Evolutionary conservation across 164 flowering plant species (phyloP).

Genomic region (Piper betle): DNA sequence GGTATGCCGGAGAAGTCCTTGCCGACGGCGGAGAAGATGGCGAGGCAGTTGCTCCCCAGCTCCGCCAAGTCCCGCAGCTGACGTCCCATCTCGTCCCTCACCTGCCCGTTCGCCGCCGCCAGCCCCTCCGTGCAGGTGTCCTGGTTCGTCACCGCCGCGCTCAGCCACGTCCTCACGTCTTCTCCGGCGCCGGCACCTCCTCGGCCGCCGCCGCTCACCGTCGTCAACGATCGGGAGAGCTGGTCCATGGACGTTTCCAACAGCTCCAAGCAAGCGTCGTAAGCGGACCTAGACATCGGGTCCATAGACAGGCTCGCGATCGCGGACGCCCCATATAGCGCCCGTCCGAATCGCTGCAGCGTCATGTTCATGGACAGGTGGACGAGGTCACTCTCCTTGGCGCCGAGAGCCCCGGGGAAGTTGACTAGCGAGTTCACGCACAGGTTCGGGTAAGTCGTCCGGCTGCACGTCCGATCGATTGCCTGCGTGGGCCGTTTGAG

Average conservation of each 20-base stretch:
- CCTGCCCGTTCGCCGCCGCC: conserved; percentile 24
- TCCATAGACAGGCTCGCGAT: conserved; percentile 41
- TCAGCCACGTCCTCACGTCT: conserved; percentile 90
- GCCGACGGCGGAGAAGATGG: conserved; percentile 44
- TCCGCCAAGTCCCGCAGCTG: conserved; percentile 34
- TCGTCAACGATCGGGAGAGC: conserved; percentile 37
- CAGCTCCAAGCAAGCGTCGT: conserved; percentile 73
- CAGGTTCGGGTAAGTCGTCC: conserved; percentile 49
- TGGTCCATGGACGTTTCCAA: conserved; percentile 63
- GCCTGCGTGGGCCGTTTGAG: conserved; percentile 46
- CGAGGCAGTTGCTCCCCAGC: conserved; percentile 56
- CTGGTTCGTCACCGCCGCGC: conserved; percentile 83
- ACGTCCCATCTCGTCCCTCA: conserved; percentile 40
- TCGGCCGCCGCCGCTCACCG: conserved; percentile 10
- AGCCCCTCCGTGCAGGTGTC: conserved; percentile 89
- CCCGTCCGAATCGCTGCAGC: conserved; percentile 40
- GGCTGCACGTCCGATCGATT: conserved; percentile 49
- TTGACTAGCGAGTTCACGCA: conserved; percentile 63
- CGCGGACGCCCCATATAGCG: conserved; percentile 39
- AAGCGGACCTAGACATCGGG: conserved; percentile 44
- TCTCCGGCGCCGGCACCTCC: conserved; percentile 4
- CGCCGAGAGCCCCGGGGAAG: conserved; percentile 59
- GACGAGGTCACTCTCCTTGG: conserved; percentile 55
- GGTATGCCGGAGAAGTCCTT: conserved; percentile 67
- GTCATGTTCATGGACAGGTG: conserved; percentile 81